Evolutionary conservation across 345 rosid genomes (phyloP).

Genomic region (Clausena lansium): DNA sequence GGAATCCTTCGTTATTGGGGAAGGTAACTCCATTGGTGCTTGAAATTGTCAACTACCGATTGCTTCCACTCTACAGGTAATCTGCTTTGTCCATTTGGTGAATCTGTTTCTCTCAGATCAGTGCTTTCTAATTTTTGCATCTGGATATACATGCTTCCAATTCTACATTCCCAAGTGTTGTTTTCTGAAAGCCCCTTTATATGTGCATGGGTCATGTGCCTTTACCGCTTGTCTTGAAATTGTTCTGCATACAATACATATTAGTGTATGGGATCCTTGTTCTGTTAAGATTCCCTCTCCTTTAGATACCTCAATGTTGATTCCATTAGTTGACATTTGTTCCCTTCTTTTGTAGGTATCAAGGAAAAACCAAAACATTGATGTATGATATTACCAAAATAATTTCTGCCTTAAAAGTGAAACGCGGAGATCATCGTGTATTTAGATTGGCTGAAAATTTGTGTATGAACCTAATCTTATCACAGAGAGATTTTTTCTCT

Average conservation of each 20-base stretch:
- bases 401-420: conserved; percentile 83
- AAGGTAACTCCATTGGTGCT: conserved; percentile 88
- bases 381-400: conserved; percentile 97
- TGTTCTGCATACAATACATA: neutral
- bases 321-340: neutral
- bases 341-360: conserved; percentile 54
- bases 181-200: neutral
- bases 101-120: conserved; percentile 11
- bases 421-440: conserved; percentile 96
- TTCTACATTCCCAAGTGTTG: neutral
- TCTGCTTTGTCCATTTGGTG: conserved; percentile 7
- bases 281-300: neutral
- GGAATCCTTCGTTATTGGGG: conserved; percentile 75
- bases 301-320: conserved; percentile 10
- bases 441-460: conserved; percentile 92
- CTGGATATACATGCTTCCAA: conserved; percentile 3
- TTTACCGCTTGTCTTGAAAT: conserved; percentile 1
- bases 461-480: conserved; percentile 89
- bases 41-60: conserved; percentile 87
- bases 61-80: conserved; percentile 98
- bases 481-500: conserved; percentile 82
- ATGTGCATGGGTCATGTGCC: neutral
- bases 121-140: conserved; percentile 3
- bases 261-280: neutral
- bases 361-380: conserved; percentile 86